Base-by-base conservation (phyloP, 768 basidiomycete genomes). In the Xanthoconium stramineum region DNA sequence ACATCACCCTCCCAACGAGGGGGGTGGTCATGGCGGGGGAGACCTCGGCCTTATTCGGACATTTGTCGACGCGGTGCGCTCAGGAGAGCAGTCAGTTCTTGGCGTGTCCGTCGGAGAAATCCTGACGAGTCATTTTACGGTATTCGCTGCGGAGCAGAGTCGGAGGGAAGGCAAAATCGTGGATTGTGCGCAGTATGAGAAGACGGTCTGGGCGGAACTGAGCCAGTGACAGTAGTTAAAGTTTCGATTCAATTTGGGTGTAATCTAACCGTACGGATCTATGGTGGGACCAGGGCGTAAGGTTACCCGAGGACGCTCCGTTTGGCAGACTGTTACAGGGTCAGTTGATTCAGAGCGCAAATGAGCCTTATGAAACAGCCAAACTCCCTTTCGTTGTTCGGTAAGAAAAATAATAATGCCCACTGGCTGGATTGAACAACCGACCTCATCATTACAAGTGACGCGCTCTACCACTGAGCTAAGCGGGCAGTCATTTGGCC, bases 81-180 rank as follows among this genome's bases (percentile, higher is more conserved):
- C 75, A 11, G 79, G 80, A 5, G 76, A 81, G 52, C 92, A 94
- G 73, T 74, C 77, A 3, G 55, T 80, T 30, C 77, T 94, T 33
- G 86, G 84, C 33, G 89, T 89, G 17, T 75, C 82, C 60, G 75
- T 89, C 1, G 74, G 75, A 9, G 89, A 92, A 50, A 81, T 91
- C 17, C 70, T 94, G 55, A 83, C 79, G 67, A 89, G 85, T 60
- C 91, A 94, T 71, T 67, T 95, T 64, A 85, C 88, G 2, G 90
- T 93, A 35, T 94, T 95, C 74, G 93, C 93, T 53, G 91, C 91
- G 38, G 92, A 94, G 76, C 76, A 81, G 57, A 89, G 89, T 61
- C 76, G 91, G 59, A 78, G 69, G 54, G 81, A 89, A 59, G 89
- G 86, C 14, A 76, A 64, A 11, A 83, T 93, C 12, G 80, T 94